Base-by-base conservation (phyloP, 257 asterid species). In the Solanum peruvianum region DNA sequence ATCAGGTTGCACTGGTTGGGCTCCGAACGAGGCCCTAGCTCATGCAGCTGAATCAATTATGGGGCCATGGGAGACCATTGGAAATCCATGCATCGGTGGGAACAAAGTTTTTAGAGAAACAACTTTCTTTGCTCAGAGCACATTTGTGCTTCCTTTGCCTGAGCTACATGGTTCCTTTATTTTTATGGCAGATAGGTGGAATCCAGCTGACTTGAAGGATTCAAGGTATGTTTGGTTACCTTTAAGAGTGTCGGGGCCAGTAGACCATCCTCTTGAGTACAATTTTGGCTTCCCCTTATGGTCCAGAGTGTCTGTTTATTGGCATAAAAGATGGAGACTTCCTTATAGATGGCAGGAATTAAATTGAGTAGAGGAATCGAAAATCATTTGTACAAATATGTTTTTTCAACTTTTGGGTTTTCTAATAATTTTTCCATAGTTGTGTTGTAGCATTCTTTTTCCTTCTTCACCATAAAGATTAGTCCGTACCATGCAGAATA, bases 1-100 rank as follows among this genome's bases (percentile, higher is more conserved):
- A 37, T 97, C 99, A 0, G 99, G 99, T 1, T 97, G 99, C 87
- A 95, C 98, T 0, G 98, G 99, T 45, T 97, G 99, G 99, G 98
- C 98, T 31, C 99, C 99, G 42, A 97, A 97, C 15, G 94, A 93
- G 92, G 99, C 99, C 7, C 90, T 92, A 29, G 98, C 94, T 7
- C 99, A 97, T 45, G 98, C 98, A n/a, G 93, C 99, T 10, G 98
- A 94, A 64, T 94, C 99, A 20, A 86, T 97, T 23, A 93, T 96
- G 98, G 99, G 99, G 69, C 95, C 95, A 2, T 97, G 99, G 99
- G 98, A 96, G 92, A 93, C 93, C 9, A 87, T 97, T 89, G 99
- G 98, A 84, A 96, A 92, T 89, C 99, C 99, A 1, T 96, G 99
- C 88, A 70, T 97, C n/a, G 99, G 99, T n/a, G 99, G 98, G 13